phyloP scores from a whole-genome alignment of 495 filamentous ascomycete species.

The Hypoxylon fuscum region DNA sequence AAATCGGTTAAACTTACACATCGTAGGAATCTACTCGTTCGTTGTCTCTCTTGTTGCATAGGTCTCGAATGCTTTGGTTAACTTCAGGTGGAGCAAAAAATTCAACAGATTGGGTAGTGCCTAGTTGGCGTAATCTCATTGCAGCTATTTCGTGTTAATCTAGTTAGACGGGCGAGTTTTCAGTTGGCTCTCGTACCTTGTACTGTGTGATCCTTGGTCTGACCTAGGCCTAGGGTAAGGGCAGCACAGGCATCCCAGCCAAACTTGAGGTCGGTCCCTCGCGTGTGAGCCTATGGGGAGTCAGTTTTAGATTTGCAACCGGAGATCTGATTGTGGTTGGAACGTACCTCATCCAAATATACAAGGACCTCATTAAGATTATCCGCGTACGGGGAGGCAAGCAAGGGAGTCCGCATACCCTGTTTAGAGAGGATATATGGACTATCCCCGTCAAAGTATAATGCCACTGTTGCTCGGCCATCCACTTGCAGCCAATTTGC shows the following conservation, averaged over 20 bases:
- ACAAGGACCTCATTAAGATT: slow-evolving; percentile 54
- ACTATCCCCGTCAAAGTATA: slow-evolving; percentile 52
- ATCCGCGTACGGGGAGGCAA: slow-evolving; percentile 53
- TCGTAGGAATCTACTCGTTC: slow-evolving; percentile 56
- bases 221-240: slow-evolving; percentile 55
- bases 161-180: too few relatives aligned
- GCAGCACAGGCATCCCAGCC: slow-evolving; percentile 49
- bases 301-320: background rate
- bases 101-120: slow-evolving; percentile 43
- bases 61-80: slow-evolving; percentile 56
- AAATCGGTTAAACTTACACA: slow-evolving; percentile 50
- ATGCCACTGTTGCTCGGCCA: slow-evolving; percentile 40
- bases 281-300: slow-evolving; percentile 50
- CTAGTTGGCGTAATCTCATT: slow-evolving; percentile 54
- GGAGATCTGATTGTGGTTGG: background rate
- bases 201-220: slow-evolving; percentile 59
- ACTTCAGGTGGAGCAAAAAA: slow-evolving; percentile 55
- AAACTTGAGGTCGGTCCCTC: slow-evolving; percentile 60
- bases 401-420: slow-evolving; percentile 37
- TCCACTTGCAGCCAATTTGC: slow-evolving; percentile 58
- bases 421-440: slow-evolving; percentile 44
- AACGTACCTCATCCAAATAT: slow-evolving; percentile 32
- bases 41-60: slow-evolving; percentile 33
- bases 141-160: slow-evolving; percentile 41
- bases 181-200: slow-evolving; percentile 43